Base-by-base conservation (phyloP, 208 protist species). In the Trypanosoma avium region DNA sequence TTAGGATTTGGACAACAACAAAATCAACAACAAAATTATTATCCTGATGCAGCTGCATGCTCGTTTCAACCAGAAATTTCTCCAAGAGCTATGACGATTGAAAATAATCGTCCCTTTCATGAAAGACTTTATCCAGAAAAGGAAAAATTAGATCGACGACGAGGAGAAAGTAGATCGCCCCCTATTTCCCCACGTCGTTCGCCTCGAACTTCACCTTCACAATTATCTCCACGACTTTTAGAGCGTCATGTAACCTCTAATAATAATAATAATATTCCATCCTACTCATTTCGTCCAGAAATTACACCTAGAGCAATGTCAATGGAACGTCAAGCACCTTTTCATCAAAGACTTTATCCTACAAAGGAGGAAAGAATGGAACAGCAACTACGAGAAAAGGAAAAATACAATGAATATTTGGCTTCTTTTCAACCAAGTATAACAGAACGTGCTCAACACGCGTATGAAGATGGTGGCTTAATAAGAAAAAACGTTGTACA, bases 301-400 rank as follows among this genome's bases (percentile, higher is more conserved):
- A 84, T 85, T 60, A 80, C 82, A 17, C 75, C 71, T 26, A 22
- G 75, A 46, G 83, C 79, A 8, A 45, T 55, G 64, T 24, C 69
- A 56, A 64, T 73, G 45, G 38, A 70, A 40, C 33, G 56, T 33
- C 30, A 22, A 43, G 50, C 35, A 55, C 63, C 67, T 30, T 67
- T 71, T 70, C 48, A 77, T 13, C 66, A 86, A 12, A 76, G 75
- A 10, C 64, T 85, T 2, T 76, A 85, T 55, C 75, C 53, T 50
- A 8, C 36, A 46, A 19, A 60, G 65, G 54, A 54, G 42, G 21
- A 66, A 61, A 45, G 53, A 49, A 43, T 48, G 36, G 9, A 59
- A 46, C 21, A 61, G 27, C 1, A 65, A 55, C 17, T 47, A 59
- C 57, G 46, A 22, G 45, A 54, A 43, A 2, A 52, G 10, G 27